Percentiles rank a stretch among this genome's conserved stretches.
Evolutionary conservation across 805 yeast genomes (phyloP).

Genomic region (Tetrapisispora arboricola): DNA sequence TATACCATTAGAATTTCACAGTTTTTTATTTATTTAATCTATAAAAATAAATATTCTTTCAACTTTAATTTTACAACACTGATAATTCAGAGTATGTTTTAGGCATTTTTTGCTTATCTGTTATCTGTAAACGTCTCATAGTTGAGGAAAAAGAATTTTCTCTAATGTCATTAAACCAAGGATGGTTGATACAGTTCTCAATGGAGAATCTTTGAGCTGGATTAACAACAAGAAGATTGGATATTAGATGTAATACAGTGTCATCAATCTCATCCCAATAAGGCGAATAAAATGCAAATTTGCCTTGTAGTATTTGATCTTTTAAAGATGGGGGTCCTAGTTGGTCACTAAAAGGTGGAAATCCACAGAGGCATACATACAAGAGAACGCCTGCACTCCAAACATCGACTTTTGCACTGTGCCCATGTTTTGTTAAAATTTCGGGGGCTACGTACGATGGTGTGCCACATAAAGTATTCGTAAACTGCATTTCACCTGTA

Average conservation of each 20-base stretch:
- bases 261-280: slow-evolving; percentile 70
- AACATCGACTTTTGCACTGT: slow-evolving; percentile 63
- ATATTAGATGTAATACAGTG: slow-evolving; percentile 52
- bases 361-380: slow-evolving; percentile 73
- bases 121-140: slow-evolving; percentile 23
- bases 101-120: slow-evolving; percentile 22
- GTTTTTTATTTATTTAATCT: too few species aligned
- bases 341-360: slow-evolving; percentile 79
- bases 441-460: slow-evolving; percentile 87
- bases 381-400: slow-evolving; percentile 77
- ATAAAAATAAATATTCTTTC: too few species aligned
- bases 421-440: slow-evolving; percentile 44
- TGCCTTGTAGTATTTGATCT: slow-evolving; percentile 59
- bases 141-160: slow-evolving; percentile 8
- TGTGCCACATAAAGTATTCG: slow-evolving; percentile 75
- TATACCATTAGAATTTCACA: too few species aligned
- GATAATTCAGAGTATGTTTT: slow-evolving; percentile 33
- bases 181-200: slow-evolving; percentile 73
- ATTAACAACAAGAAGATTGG: slow-evolving; percentile 52
- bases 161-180: slow-evolving; percentile 49
- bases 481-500: slow-evolving; percentile 61
- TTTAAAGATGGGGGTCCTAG: slow-evolving; percentile 70
- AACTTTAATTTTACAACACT: slow-evolving; percentile 7
- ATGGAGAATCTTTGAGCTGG: slow-evolving; percentile 70
- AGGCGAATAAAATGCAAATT: slow-evolving; percentile 66